Conservation (phyloP, 441 rosid genomes). For the Jatropha podagrica region DNA sequence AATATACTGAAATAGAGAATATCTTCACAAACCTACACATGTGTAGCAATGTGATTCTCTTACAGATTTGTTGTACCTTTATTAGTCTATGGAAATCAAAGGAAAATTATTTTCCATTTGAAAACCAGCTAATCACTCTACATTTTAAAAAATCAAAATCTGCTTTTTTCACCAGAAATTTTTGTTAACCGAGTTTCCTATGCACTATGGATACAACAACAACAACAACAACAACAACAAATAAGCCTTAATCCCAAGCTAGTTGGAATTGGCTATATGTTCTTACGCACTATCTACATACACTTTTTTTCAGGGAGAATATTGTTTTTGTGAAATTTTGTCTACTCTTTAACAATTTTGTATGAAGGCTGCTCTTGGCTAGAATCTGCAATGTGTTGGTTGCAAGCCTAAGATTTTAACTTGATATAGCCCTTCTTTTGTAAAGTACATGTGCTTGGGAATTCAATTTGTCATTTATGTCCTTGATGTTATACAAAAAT, state of each 20-base stretch:
- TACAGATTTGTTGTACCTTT: background rate
- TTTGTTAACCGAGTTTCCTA: background rate
- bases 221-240: too few relatives aligned
- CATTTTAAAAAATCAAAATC: too few relatives aligned
- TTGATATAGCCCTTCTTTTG: background rate
- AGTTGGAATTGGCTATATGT: too few relatives aligned
- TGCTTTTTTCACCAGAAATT: background rate
- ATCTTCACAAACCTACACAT: too few relatives aligned
- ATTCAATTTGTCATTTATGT: background rate
- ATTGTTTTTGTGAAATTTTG: background rate
- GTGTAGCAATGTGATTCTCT: background rate
- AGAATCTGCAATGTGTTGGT: background rate
- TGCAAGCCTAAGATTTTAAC: background rate
- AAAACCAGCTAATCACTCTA: background rate
- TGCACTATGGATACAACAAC: background rate
- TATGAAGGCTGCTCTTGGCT: background rate
- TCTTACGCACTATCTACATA: too few relatives aligned
- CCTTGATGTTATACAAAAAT: background rate
- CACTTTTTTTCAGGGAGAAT: background rate
- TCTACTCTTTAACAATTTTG: background rate
- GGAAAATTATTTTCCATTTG: background rate
- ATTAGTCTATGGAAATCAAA: background rate
- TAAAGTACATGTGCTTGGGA: background rate
- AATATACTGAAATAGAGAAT: too few relatives aligned
- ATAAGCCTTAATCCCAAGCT: too few relatives aligned